Evolutionary conservation across 176 grass and related monocot genomes (phyloP).

Genomic region (Alopecurus myosuroides): DNA sequence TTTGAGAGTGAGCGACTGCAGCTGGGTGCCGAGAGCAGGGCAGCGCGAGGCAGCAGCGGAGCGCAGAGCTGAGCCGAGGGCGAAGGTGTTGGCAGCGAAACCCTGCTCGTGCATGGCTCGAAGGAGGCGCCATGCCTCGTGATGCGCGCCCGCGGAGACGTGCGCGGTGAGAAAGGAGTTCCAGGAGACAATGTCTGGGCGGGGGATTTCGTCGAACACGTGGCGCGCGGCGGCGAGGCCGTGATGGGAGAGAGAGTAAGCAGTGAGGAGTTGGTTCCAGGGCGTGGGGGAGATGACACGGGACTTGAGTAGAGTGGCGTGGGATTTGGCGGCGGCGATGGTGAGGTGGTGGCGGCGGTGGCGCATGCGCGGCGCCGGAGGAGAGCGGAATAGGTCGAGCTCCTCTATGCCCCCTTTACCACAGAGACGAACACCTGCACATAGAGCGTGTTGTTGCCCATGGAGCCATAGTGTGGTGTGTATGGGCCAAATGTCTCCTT

Average conservation of each 20-base stretch:
- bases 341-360: neutral
- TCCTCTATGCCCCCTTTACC: too few species aligned
- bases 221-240: conserved; percentile 25
- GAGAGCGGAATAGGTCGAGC: too few species aligned
- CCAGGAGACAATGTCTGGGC: conserved; percentile 48
- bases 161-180: conserved; percentile 57
- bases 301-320: conserved; percentile 44
- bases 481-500: too few species aligned
- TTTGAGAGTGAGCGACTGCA: conserved; percentile 42
- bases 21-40: conserved; percentile 18
- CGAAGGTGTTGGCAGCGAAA: conserved; percentile 37
- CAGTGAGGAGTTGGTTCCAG: conserved; percentile 58
- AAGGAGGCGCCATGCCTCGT: conserved; percentile 24
- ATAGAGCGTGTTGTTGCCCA: too few species aligned
- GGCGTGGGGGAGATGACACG: conserved; percentile 23
- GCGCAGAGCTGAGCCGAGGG: conserved; percentile 42
- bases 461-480: too few species aligned
- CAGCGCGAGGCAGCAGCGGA: conserved; percentile 9
- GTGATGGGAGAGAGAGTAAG: conserved; percentile 24
- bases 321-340: conserved; percentile 34
- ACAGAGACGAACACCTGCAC: too few species aligned
- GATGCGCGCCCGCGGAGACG: conserved; percentile 21
- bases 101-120: conserved; percentile 23
- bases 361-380: conserved; percentile 19
- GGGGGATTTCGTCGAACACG: conserved; percentile 54